phyloP scores from a whole-genome alignment of 208 protist genomes.

The Angomonas ambiguus region DNA sequence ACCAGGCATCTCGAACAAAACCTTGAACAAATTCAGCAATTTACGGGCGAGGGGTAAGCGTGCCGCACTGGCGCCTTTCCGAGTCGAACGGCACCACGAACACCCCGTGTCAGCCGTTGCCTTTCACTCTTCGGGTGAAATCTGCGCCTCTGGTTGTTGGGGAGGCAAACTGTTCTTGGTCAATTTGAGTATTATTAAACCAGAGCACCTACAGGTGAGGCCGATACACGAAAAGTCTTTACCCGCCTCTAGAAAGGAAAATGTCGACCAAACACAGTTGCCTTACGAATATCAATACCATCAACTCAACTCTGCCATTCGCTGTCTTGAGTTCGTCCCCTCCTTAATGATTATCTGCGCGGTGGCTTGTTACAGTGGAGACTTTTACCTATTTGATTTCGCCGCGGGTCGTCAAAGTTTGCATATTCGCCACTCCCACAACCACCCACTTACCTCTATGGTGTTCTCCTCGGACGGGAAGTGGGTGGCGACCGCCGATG shows the following conservation, averaged over 20 bases:
- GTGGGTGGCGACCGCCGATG: constrained; percentile 71
- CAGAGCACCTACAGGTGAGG: constrained; percentile 5
- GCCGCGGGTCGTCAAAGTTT: constrained; percentile 39
- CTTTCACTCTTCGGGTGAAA: constrained; percentile 62
- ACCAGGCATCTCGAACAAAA: not conserved
- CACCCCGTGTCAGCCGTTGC: constrained; percentile 49
- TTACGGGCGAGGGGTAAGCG: constrained; percentile 4
- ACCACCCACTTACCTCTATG: constrained; percentile 50
- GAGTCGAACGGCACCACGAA: constrained; percentile 55
- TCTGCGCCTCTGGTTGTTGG: constrained; percentile 75
- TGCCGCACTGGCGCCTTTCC: constrained; percentile 27
- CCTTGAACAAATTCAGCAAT: constrained; percentile 6
- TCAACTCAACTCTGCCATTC: constrained; percentile 33
- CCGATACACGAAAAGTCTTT: not conserved
- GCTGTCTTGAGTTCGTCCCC: constrained; percentile 47
- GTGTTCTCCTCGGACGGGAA: constrained; percentile 58
- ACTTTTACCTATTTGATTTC: constrained; percentile 56
- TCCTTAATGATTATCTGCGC: constrained; percentile 77
- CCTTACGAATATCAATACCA: constrained; percentile 17
- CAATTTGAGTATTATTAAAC: constrained; percentile 19
- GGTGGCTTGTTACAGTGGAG: constrained; percentile 53
- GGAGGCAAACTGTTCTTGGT: constrained; percentile 54
- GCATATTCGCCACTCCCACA: constrained; percentile 39
- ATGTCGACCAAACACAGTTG: not conserved
- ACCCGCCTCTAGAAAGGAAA: not conserved